Conservation (phyloP, 768 basidiomycete species). For the Lyophyllum atratum region DNA sequence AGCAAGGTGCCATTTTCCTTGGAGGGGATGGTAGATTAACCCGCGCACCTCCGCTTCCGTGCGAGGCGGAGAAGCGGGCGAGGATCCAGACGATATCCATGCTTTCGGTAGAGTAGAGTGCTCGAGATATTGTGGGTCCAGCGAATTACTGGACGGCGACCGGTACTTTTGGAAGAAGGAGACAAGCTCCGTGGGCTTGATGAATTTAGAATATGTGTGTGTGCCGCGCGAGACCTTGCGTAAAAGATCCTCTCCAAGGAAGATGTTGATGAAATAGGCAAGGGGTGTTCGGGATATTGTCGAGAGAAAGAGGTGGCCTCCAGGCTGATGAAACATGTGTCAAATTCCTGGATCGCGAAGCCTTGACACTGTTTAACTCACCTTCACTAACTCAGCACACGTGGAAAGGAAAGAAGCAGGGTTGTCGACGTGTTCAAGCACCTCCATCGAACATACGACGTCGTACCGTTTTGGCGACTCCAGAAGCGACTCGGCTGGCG, state of each 20-base stretch:
- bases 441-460: slow-evolving; percentile 96
- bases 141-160: slow-evolving; percentile 19
- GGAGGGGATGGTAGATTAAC: slow-evolving; percentile 73
- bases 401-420: slow-evolving; percentile 81
- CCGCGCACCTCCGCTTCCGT: slow-evolving; percentile 81
- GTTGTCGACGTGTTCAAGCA: slow-evolving; percentile 95
- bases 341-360: background rate
- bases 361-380: slow-evolving; percentile 30
- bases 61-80: slow-evolving; percentile 51
- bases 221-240: slow-evolving; percentile 84
- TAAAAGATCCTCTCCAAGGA: slow-evolving; percentile 80
- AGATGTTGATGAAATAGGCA: slow-evolving; percentile 50
- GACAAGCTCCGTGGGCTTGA: slow-evolving; percentile 85
- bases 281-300: slow-evolving; percentile 82
- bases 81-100: slow-evolving; percentile 61
- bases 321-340: slow-evolving; percentile 58
- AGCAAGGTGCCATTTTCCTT: slow-evolving; percentile 68
- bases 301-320: slow-evolving; percentile 93
- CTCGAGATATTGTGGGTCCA: slow-evolving; percentile 7
- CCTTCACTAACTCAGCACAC: slow-evolving; percentile 87
- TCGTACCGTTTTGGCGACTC: slow-evolving; percentile 72
- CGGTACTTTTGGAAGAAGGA: slow-evolving; percentile 74
- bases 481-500: slow-evolving; percentile 75
- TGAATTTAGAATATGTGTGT: slow-evolving; percentile 88
- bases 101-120: slow-evolving; percentile 29